Evolutionary conservation across 345 rosid genomes (phyloP).

Genomic region (Pugionium dolabratum): DNA sequence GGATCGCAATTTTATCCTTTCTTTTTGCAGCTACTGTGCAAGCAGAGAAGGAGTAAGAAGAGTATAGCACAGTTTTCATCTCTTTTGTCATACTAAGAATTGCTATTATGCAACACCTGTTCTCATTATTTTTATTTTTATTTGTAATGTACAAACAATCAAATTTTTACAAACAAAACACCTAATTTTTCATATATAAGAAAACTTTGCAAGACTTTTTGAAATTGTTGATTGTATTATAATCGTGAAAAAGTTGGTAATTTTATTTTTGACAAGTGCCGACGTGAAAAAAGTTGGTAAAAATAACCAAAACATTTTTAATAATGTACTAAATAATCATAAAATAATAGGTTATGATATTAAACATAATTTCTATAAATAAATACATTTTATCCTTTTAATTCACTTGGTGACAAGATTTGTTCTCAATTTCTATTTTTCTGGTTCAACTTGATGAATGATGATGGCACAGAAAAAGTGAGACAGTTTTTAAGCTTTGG

Average conservation of each 20-base stretch:
- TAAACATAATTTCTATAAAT: no score
- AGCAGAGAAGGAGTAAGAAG: constrained; percentile 21
- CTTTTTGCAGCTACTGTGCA: constrained; percentile 25
- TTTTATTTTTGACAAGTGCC: no score
- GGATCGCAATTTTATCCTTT: background rate
- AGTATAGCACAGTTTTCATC: constrained; percentile 24
- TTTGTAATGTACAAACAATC: constrained; percentile 16
- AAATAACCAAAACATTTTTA: no score
- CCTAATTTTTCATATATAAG: background rate
- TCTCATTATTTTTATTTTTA: background rate
- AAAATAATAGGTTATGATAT: no score
- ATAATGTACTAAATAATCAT: no score
- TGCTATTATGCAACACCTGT: background rate
- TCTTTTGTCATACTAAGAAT: background rate
- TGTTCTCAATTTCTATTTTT: no score
- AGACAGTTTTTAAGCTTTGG: constrained; percentile 19
- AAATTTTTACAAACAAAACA: background rate
- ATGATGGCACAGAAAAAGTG: constrained; percentile 28
- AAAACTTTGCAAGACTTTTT: background rate
- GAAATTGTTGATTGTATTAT: background rate
- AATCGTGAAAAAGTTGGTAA: no score
- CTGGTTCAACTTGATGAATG: no score
- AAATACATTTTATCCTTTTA: no score
- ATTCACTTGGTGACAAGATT: no score
- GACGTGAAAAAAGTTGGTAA: no score